Evolutionary conservation across 176 grass and related monocot species (phyloP), one percentile per base, ranked within the genome.

Genomic region (Oryza nivara): DNA sequence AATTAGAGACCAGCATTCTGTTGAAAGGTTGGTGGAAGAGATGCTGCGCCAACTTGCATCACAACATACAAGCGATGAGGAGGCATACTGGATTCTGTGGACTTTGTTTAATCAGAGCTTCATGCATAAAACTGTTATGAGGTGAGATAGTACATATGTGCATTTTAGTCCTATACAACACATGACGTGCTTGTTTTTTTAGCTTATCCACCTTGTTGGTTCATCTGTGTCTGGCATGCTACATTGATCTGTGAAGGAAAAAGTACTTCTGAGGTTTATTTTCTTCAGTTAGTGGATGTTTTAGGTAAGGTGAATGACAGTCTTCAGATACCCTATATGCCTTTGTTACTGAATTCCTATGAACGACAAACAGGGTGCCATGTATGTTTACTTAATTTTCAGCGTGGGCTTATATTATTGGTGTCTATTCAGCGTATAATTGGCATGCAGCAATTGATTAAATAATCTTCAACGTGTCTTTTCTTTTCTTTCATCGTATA

Each of bases 1-100:
- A 77, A 89, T 92, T 30, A 93, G 77, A 82, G 96, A 98, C 85
- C 93, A 95, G 26, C 89, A 98, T 88, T 89, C 96, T 41, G 72
- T 98, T 83, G 93, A 98, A 91, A 98, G 91, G 86, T 87, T 98
- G 67, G 77, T 83, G 63, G 96, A 98, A 90, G 91, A 88, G 43
- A 72, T 95, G 79, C 70, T 95, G 66, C 70, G 78, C 63, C 96
- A 94, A 44, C 91, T 98, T 78, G 85, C 91, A 85, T 85, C 89
- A 70, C 88, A 76, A 16, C 82, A 84, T 87, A 71, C 85, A 89
- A 92, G 70, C 81, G 91, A 98, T 90, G 90, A 82, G 72, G 96
- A 98, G 84, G 96, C 75, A 68, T 95, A 98, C 83, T 95, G 89
- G 93, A 92, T 87, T 49, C 30, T 98, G 77, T 95, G 93, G 93